These are phyloP conservation scores for Carnegiea gigantea DNA, from an alignment of 179 eudicot genomes.

Conservation along the genomic window DNA sequence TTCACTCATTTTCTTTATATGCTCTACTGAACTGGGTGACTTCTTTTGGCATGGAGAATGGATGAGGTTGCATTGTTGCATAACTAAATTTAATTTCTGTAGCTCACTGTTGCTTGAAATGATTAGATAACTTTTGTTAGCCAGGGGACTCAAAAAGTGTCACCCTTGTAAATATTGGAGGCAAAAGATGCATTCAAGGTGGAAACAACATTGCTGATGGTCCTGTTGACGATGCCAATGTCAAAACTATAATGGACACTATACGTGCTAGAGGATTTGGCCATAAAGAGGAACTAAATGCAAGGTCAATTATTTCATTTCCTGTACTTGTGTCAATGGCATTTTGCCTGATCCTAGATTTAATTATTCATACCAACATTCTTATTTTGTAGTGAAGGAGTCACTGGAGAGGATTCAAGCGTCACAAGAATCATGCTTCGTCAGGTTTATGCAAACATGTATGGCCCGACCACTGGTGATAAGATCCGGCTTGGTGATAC, in stretches of 20 bases:
- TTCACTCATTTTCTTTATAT: not conserved
- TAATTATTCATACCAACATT: not conserved
- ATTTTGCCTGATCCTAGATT: not conserved
- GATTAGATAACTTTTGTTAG: slow-evolving; percentile 39
- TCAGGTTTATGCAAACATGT: slow-evolving; percentile 86
- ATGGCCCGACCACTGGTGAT: slow-evolving; percentile 93
- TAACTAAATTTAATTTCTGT: not conserved
- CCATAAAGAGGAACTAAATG: slow-evolving; percentile 54
- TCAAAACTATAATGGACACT: slow-evolving; percentile 49
- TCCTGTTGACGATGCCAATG: slow-evolving; percentile 51
- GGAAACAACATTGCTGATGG: slow-evolving; percentile 83
- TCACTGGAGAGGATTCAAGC: slow-evolving; percentile 54
- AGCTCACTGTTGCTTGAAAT: slow-evolving; percentile 1
- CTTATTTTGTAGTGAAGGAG: slow-evolving; percentile 53
- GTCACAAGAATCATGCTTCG: slow-evolving; percentile 53
- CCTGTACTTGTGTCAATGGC: slow-evolving; percentile 8
- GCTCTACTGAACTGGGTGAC: not conserved
- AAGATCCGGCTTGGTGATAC: slow-evolving; percentile 94
- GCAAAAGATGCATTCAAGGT: slow-evolving; percentile 70
- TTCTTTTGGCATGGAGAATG: not conserved
- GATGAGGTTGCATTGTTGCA: not conserved
- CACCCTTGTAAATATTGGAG: slow-evolving; percentile 78
- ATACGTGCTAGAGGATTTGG: slow-evolving; percentile 50
- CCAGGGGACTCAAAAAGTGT: slow-evolving; percentile 93
- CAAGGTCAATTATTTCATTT: slow-evolving; percentile 47